These are phyloP conservation scores for Nepenthes mirabilis DNA, from an alignment of 148 eudicot species.

Conservation along the genomic window DNA sequence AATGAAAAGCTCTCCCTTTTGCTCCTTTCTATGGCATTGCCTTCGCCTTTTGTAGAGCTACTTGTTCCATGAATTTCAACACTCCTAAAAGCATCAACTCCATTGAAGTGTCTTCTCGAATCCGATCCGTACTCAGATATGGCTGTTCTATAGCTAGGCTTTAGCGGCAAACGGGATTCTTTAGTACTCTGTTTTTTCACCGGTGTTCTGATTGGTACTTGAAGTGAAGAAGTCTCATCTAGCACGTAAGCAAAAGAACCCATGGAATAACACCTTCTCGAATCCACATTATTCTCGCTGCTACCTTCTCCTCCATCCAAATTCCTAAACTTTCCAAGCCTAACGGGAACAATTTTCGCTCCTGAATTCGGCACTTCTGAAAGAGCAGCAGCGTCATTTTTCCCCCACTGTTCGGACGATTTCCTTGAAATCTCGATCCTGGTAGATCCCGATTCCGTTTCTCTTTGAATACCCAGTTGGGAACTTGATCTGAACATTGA, in stretches of 20 bases:
- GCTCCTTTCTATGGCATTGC: slow-evolving; percentile 10
- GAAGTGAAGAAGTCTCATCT: slow-evolving; percentile 54
- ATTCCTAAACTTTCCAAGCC: slow-evolving; percentile 73
- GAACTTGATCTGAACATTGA: slow-evolving; percentile 23
- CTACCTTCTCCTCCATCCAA: slow-evolving; percentile 40
- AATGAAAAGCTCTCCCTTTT: slow-evolving; percentile 60
- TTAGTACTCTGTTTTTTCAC: slow-evolving; percentile 32
- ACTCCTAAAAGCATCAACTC: slow-evolving; percentile 33
- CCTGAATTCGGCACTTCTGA: slow-evolving; percentile 2
- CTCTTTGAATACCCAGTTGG: slow-evolving; percentile 14
- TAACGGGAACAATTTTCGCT: slow-evolving; percentile 49
- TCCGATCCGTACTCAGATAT: slow-evolving; percentile 73
- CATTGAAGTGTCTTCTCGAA: slow-evolving; percentile 50
- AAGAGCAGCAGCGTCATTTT: slow-evolving; percentile 3
- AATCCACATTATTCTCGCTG: slow-evolving; percentile 22
- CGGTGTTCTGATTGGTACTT: slow-evolving; percentile 61
- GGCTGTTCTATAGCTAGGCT: slow-evolving; percentile 36
- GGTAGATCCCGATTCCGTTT: slow-evolving; percentile 17
- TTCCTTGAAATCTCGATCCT: slow-evolving; percentile 10
- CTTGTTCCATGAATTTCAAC: slow-evolving; percentile 4
- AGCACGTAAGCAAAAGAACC: slow-evolving; percentile 89
- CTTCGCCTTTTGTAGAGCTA: slow-evolving; percentile 5
- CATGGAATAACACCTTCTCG: slow-evolving; percentile 88
- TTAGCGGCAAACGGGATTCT: slow-evolving; percentile 26
- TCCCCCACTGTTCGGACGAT: slow-evolving; percentile 21